Conservation (phyloP, 352 stramenopile species). For the Aphanomyces cochlioides region DNA sequence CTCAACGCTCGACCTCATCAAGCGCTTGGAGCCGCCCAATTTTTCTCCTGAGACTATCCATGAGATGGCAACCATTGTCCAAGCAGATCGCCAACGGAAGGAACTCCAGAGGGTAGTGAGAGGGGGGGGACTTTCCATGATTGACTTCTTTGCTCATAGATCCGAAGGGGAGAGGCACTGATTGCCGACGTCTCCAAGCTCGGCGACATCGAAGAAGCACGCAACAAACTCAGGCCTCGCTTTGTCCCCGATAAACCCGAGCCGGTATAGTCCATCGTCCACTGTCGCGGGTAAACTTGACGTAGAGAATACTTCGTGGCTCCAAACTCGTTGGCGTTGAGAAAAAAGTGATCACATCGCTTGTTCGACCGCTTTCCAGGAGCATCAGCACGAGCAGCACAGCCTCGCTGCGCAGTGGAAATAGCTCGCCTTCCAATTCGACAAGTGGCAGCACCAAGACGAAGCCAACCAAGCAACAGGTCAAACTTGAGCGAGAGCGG, state of each 20-base stretch:
- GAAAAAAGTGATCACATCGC: constrained; percentile 29
- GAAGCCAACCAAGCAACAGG: background rate
- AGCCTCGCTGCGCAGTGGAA: background rate
- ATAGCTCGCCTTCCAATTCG: background rate
- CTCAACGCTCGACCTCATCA: constrained; percentile 65
- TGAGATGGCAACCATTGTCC: constrained; percentile 44
- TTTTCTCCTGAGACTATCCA: constrained; percentile 36
- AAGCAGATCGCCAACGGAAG: constrained; percentile 10
- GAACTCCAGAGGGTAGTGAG: constrained; percentile 5
- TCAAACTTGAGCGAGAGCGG: background rate
- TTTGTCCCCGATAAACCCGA: constrained; percentile 27
- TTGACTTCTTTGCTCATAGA: background rate
- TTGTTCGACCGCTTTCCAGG: constrained; percentile 25
- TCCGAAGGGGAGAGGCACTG: constrained; percentile 19
- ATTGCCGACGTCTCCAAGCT: constrained; percentile 30
- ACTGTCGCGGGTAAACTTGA: background rate
- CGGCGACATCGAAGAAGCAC: constrained; percentile 30
- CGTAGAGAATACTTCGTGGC: constrained; percentile 15
- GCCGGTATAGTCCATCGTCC: background rate
- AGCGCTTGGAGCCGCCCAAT: constrained; percentile 30
- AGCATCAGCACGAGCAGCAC: background rate
- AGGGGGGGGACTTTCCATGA: background rate
- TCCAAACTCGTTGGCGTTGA: constrained; percentile 18
- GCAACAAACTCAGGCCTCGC: constrained; percentile 13
- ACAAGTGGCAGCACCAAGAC: background rate